These are phyloP conservation scores for Nakazawaea populi DNA, from an alignment of 805 yeast genomes.

Conservation along the genomic window DNA sequence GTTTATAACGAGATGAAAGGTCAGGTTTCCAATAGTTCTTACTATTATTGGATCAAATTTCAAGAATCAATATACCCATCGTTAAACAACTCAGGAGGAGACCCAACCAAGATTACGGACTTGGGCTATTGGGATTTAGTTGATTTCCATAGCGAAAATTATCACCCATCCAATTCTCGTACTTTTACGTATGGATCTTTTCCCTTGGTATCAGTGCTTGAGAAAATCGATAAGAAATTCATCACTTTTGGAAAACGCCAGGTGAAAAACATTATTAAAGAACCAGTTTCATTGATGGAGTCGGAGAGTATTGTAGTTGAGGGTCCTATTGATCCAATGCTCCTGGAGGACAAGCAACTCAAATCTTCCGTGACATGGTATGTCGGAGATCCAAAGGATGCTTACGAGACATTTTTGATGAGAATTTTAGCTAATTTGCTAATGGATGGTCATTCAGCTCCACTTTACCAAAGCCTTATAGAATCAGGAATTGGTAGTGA, in stretches of 20 bases:
- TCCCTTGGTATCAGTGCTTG: constrained; percentile 55
- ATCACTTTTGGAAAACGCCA: constrained; percentile 46
- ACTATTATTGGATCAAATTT: constrained; percentile 77
- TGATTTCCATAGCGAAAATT: constrained; percentile 67
- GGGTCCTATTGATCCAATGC: constrained; percentile 83
- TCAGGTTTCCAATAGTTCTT: constrained; percentile 83
- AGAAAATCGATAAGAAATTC: constrained; percentile 47
- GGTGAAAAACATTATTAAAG: constrained; percentile 23
- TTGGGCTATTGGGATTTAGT: constrained; percentile 69
- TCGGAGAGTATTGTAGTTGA: constrained; percentile 29
- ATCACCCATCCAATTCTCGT: constrained; percentile 86
- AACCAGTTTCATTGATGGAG: constrained; percentile 42
- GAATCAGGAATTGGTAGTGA: constrained; percentile 85
- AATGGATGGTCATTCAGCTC: constrained; percentile 89
- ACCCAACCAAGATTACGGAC: constrained; percentile 74
- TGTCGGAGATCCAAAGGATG: constrained; percentile 66
- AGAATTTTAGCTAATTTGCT: constrained; percentile 65
- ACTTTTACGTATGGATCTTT: constrained; percentile 86
- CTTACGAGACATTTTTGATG: constrained; percentile 66
- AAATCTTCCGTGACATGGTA: constrained; percentile 88
- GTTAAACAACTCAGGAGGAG: constrained; percentile 89
- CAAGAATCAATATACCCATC: constrained; percentile 81
- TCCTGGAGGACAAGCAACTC: constrained; percentile 60
- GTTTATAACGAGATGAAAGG: constrained; percentile 99
- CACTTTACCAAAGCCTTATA: constrained; percentile 78